Evolutionary conservation across 179 eudicot species (phyloP), one percentile per base, ranked within the genome.

Genomic region (Beta macrorhiza): DNA sequence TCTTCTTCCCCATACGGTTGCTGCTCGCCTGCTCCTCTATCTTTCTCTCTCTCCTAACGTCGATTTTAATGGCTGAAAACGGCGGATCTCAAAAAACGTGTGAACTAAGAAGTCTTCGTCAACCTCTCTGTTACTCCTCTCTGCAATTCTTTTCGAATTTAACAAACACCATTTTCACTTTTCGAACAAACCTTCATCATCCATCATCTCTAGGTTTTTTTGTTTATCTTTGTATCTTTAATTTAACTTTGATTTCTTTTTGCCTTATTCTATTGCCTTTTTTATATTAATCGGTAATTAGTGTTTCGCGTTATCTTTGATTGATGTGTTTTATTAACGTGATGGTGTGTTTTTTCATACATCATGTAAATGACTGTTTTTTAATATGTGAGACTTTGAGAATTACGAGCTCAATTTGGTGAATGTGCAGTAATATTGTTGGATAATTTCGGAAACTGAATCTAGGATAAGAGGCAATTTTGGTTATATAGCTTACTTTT

Each of bases 41-140:
- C 25, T 25, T 25, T 25, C 25, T 25, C 25, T 25, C 25, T 25
- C 25, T 25, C 25, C 25, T 25, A 25, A 25, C 25, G 25, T 25
- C 25, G 25, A 25, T 25, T 25, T 25, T 25, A 25, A 25, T 25
- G 57, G 57, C 57, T 53, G 13, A 9, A 53, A 53, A 0, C 57
- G 57, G 13, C 14, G 57, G 57, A 59, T 59, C 63, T 59, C 20
- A 59, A 59, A 53, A 59, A 59, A 59, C 63, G 63, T 59, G 63
- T 59, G 22, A 59, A 59, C 9, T 59, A n/a, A 16, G 25, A 25
- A 25, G 25, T 57, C 78, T 37, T 76, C 42, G 79, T 76, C 79
- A 76, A 76, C 79, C 37, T 0, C 13, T 53, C 57, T 53, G 57
- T 53, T 53, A 9, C 57, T 53, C 57, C n/a, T 10, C 13, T 25